A percentile compares a stretch with the other conserved stretches of the same genome.
phyloP scores from a whole-genome alignment of 768 basidiomycete species.

The Termitomyces sp. region DNA sequence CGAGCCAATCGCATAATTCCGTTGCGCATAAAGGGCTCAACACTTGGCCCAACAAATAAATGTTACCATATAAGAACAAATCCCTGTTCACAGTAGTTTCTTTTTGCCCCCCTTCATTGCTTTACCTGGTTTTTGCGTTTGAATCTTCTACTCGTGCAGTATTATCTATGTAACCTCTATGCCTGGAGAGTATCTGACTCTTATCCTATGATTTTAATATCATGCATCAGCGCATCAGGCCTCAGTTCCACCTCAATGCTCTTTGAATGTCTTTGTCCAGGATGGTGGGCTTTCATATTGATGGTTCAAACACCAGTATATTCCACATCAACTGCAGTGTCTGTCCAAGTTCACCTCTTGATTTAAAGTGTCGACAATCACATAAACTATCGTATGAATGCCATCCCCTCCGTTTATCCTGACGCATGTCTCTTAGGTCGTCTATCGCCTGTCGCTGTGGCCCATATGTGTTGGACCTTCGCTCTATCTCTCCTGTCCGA shows the following conservation, averaged over 20 bases:
- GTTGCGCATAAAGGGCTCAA: conserved; percentile 42
- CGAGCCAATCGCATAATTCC: conserved; percentile 42
- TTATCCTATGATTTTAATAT: neutral
- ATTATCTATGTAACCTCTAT: too few relatives aligned
- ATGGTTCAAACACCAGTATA: neutral
- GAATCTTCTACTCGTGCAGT: neutral
- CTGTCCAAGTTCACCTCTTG: neutral
- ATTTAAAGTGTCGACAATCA: neutral
- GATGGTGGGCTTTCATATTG: neutral
- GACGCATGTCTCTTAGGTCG: neutral
- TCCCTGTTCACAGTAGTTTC: neutral
- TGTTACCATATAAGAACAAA: neutral
- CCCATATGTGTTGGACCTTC: neutral
- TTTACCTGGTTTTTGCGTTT: neutral
- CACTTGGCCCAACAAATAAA: conserved; percentile 19
- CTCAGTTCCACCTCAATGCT: neutral
- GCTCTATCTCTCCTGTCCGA: neutral
- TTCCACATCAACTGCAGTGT: neutral
- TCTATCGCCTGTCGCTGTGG: neutral
- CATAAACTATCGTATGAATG: neutral
- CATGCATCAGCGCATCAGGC: neutral
- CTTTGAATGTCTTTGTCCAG: too few relatives aligned
- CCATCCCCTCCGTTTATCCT: neutral
- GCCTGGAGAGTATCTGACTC: neutral
- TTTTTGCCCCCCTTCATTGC: neutral